phyloP scores from a whole-genome alignment of 805 yeast species.

The Candida berthetii region DNA sequence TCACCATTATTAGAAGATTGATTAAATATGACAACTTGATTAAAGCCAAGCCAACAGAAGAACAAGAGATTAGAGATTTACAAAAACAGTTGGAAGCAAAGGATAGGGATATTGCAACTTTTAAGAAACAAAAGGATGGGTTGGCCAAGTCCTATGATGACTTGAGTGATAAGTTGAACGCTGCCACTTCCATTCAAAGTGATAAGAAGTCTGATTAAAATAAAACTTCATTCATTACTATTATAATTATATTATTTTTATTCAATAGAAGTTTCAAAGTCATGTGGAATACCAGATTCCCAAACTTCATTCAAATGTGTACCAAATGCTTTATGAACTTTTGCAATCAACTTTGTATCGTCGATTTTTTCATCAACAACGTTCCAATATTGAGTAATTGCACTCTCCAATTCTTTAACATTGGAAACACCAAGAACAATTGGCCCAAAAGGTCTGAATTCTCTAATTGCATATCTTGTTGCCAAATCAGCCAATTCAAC shows the following conservation, averaged over 20 bases:
- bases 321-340: conserved; percentile 45
- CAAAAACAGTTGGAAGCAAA: conserved; percentile 30
- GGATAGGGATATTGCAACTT: conserved; percentile 36
- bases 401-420: conserved; percentile 55
- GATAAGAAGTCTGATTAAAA: conserved; percentile 21
- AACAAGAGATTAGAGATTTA: conserved; percentile 21
- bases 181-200: conserved; percentile 4
- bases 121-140: conserved; percentile 45
- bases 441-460: conserved; percentile 31
- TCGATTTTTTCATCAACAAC: conserved; percentile 27
- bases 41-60: conserved; percentile 10
- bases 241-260: no score
- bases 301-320: conserved; percentile 60
- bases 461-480: conserved; percentile 62
- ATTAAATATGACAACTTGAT: conserved; percentile 37
- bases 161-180: conserved; percentile 23
- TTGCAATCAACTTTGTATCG: conserved; percentile 24
- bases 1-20: conserved; percentile 45
- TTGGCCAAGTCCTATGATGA: conserved; percentile 43
- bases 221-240: neutral
- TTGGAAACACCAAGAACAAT: conserved; percentile 77
- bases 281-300: conserved; percentile 40
- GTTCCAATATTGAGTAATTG: conserved; percentile 49
- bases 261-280: neutral
- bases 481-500: conserved; percentile 80